phyloP scores from a whole-genome alignment of 352 stramenopile species.

The Globisporangium nagaii region DNA sequence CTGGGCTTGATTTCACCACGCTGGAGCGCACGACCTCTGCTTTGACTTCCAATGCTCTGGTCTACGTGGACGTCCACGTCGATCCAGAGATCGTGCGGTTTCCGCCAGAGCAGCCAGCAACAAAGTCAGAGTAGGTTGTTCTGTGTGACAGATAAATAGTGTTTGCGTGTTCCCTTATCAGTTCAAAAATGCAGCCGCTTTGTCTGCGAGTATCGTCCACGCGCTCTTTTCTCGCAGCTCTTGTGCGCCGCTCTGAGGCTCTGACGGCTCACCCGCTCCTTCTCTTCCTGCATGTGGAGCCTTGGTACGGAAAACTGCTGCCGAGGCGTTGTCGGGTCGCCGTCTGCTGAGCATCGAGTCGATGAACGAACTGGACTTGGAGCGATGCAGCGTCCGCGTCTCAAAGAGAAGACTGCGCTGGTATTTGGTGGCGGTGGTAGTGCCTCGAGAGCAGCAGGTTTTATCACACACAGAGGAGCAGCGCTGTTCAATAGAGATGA shows the following conservation, averaged over 20 bases:
- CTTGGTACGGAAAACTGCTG: too few relatives aligned
- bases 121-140: too few relatives aligned
- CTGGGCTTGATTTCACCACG: background rate
- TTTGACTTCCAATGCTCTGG: background rate
- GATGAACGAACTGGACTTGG: background rate
- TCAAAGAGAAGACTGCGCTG: slow-evolving; percentile 3
- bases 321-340: too few relatives aligned
- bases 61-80: background rate
- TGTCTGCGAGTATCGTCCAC: background rate
- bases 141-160: background rate
- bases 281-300: too few relatives aligned
- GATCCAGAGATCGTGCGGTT: slow-evolving; percentile 3
- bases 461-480: background rate
- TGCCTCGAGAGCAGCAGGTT: background rate
- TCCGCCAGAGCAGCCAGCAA: background rate
- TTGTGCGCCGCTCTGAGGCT: too few relatives aligned
- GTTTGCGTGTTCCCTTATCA: background rate
- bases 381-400: background rate
- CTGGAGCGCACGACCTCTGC: background rate
- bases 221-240: background rate
- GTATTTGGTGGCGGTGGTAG: too few relatives aligned
- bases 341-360: background rate
- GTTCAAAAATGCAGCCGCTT: background rate
- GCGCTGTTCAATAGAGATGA: too few relatives aligned
- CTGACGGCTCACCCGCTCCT: too few relatives aligned